Base-by-base conservation (phyloP, 1,284 basidiomycete species). In the Inonotus obliquus region DNA sequence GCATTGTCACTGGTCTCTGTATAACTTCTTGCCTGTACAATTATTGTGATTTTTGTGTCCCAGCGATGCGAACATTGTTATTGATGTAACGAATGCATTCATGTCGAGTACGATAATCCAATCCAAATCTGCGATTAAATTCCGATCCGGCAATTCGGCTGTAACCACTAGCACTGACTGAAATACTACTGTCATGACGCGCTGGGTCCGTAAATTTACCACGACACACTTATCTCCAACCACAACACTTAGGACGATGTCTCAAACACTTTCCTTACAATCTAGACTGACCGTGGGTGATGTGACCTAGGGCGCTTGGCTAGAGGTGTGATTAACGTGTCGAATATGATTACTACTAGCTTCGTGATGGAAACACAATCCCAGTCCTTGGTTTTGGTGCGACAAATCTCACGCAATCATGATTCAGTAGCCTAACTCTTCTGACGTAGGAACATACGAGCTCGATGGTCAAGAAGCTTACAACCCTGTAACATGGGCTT, bases 311-410 rank as follows among this genome's bases (percentile, higher is more conserved):
- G 14, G 13, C 17, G 19, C 17, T 17, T 21, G 7, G 41, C 7
- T 44, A 1, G 17, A 44, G 17, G n/a, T 44, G 11, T 14, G 13
- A 25, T 44, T 21, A 44, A 17, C 41, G 2, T 38, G 27, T 9
- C n/a, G n/a, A n/a, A n/a, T 32, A 4, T 32, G 4, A 32, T 32
- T 32, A n/a, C 41, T 21, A n/a, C 29, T 60, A 86, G 85, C 75
- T 87, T 64, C 74, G 76, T 51, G 86, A 89, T 72, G 85, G 86
- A 11, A 77, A 81, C 66, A 71, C 78, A 66, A 85, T 89, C 56
- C 86, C 87, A 32, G 71, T 84, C 58, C 73, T 89, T 58, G 87
- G 88, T 4, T 83, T 88, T 64, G 87, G 86, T 79, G 75, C 66
- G 23, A 7, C 19, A 27, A 52, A 37, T 62, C 25, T 27, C 41